These are phyloP conservation scores for Neurospora discreta DNA, from an alignment of 495 filamentous ascomycete species.

Conservation along the genomic window DNA sequence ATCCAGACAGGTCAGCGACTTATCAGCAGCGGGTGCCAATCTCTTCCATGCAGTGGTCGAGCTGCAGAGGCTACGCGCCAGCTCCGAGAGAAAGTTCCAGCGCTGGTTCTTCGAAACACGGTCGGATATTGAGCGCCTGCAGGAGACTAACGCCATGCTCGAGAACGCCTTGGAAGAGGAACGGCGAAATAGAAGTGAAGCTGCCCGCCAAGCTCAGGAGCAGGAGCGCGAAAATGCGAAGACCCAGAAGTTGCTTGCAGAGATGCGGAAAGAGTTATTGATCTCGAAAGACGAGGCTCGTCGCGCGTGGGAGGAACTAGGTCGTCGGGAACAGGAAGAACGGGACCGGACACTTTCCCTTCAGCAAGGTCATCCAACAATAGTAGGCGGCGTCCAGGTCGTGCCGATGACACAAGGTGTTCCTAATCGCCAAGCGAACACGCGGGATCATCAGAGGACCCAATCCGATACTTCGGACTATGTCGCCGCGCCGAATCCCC, in stretches of 20 bases:
- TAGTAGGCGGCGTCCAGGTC: slow-evolving; percentile 92
- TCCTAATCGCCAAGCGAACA: slow-evolving; percentile 51
- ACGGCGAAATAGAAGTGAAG: slow-evolving; percentile 54
- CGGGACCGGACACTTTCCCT: slow-evolving; percentile 80
- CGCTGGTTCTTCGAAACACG: slow-evolving; percentile 97
- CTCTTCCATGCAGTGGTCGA: slow-evolving; percentile 97
- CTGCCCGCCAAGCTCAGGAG: slow-evolving; percentile 48
- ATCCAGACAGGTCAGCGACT: slow-evolving; percentile 84
- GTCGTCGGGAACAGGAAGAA: slow-evolving; percentile 87
- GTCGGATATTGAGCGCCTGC: slow-evolving; percentile 70
- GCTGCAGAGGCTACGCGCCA: slow-evolving; percentile 87
- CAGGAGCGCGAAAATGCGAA: slow-evolving; percentile 55
- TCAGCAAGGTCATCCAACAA: slow-evolving; percentile 74
- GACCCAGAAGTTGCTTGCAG: slow-evolving; percentile 62
- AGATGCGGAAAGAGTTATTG: slow-evolving; percentile 81
- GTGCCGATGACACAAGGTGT: slow-evolving; percentile 81
- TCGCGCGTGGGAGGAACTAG: slow-evolving; percentile 93
- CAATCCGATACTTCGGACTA: slow-evolving; percentile 31
- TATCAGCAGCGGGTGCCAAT: slow-evolving; percentile 92
- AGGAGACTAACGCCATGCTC: slow-evolving; percentile 74
- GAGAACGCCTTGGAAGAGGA: slow-evolving; percentile 64
- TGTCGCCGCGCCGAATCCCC: slow-evolving; percentile 21
- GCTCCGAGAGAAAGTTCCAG: slow-evolving; percentile 94
- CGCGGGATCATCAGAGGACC: slow-evolving; percentile 24
- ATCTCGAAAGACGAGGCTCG: slow-evolving; percentile 96